These are phyloP conservation scores for Leishmania braziliensis DNA, from an alignment of 208 protist genomes.

Conservation along the genomic window DNA sequence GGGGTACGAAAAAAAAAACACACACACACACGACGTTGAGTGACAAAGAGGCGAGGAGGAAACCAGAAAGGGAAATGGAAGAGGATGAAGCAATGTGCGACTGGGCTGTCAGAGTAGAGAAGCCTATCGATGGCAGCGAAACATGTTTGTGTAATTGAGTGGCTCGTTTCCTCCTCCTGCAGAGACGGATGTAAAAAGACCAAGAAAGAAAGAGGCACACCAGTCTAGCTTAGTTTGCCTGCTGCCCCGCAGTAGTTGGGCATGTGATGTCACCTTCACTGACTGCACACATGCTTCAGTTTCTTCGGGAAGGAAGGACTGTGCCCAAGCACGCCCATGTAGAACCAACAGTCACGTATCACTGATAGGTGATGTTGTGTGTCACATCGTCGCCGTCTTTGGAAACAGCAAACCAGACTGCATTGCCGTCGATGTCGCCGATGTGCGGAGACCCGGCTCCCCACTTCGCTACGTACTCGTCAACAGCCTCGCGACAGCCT, in stretches of 20 bases:
- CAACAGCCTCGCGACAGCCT: constrained; percentile 61
- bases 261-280: background rate
- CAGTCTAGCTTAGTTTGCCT: background rate
- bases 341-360: background rate
- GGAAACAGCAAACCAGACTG: constrained; percentile 46
- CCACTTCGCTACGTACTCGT: constrained; percentile 42
- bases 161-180: background rate
- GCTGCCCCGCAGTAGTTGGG: background rate
- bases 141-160: background rate
- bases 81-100: background rate
- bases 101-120: background rate
- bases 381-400: background rate
- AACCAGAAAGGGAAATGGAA: background rate
- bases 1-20: background rate
- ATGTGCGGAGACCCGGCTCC: constrained; percentile 5
- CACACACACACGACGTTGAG: background rate
- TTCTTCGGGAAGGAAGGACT: background rate
- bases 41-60: background rate
- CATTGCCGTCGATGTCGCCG: constrained; percentile 59
- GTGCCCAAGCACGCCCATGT: background rate
- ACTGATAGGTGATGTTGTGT: background rate
- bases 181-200: background rate
- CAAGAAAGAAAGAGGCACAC: background rate
- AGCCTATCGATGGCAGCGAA: background rate
- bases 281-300: background rate